Conservation (phyloP, 2,329 filamentous ascomycete species). For the Xylaria sp. region DNA sequence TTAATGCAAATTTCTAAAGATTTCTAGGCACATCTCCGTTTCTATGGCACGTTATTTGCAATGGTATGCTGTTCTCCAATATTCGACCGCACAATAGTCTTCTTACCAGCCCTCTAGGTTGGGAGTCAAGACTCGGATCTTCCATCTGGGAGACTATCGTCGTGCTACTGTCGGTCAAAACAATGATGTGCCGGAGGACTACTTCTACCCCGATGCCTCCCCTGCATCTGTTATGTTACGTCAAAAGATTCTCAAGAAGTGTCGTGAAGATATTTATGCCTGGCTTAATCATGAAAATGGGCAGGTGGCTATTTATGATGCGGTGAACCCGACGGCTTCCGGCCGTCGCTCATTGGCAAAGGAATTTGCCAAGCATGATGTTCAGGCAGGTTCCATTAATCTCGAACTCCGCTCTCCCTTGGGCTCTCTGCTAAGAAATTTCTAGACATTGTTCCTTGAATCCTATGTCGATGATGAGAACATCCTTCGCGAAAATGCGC, state of each 20-base stretch:
- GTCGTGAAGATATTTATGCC: conserved; percentile 94
- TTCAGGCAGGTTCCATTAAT: conserved; percentile 68
- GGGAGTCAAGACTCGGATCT: conserved; percentile 97
- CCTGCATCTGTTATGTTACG: conserved; percentile 91
- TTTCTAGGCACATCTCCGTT: conserved; percentile 84
- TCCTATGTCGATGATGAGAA: conserved; percentile 92
- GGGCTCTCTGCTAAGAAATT: conserved; percentile 10
- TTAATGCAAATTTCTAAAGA: conserved; percentile 35
- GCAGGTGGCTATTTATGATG: conserved; percentile 98
- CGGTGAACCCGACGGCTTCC: conserved; percentile 88
- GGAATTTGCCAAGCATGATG: conserved; percentile 97
- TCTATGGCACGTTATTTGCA: conserved; percentile 93
- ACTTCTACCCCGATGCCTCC: conserved; percentile 96
- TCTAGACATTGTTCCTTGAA: conserved; percentile 94
- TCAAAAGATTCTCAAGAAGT: conserved; percentile 98
- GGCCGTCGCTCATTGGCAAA: conserved; percentile 88
- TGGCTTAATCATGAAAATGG: conserved; percentile 98
- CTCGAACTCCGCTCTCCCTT: background rate
- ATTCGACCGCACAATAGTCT: background rate
- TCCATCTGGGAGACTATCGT: conserved; percentile 96
- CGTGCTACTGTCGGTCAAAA: conserved; percentile 87
- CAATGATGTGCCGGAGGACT: conserved; percentile 90
- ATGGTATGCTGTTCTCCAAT: conserved; percentile 66
- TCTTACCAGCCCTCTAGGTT: conserved; percentile 65
- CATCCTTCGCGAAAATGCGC: conserved; percentile 95